Conservation (phyloP, 2,329 filamentous ascomycete species). For the Exophiala oligosperma region DNA sequence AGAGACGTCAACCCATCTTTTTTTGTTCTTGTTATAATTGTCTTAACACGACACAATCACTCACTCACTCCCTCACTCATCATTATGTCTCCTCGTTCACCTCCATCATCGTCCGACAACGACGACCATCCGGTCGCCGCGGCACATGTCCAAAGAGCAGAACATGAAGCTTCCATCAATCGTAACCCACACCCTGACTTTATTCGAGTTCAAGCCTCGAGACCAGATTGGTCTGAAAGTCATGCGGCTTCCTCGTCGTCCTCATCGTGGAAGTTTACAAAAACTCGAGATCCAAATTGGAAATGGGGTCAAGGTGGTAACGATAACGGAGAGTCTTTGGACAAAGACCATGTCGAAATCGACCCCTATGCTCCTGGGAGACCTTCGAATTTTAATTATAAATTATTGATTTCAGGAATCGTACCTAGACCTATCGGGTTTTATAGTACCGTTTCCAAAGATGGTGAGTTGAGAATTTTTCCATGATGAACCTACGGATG, state of each 20-base stretch:
- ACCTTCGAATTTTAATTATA: slow-evolving; percentile 75
- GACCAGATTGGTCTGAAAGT: not conserved
- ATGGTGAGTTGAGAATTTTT: slow-evolving; percentile 47
- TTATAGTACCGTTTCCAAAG: slow-evolving; percentile 56
- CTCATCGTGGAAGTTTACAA: not conserved
- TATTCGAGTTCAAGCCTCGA: not conserved
- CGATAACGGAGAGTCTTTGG: slow-evolving; percentile 40
- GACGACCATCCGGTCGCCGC: not conserved
- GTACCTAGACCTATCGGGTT: slow-evolving; percentile 77
- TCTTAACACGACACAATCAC: no score
- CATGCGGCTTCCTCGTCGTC: not conserved
- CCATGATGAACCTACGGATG: not conserved
- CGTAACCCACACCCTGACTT: slow-evolving; percentile 1
- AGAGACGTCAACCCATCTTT: no score
- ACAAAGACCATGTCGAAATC: slow-evolving; percentile 11
- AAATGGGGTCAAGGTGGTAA: slow-evolving; percentile 5
- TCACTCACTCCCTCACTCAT: no score
- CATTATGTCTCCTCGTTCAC: no score
- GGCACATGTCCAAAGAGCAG: not conserved
- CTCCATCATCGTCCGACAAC: no score
- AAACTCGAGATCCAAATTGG: not conserved
- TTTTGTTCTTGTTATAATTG: no score
- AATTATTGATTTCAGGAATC: slow-evolving; percentile 79
- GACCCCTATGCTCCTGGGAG: slow-evolving; percentile 73
- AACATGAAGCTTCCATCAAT: not conserved